phyloP scores from a whole-genome alignment of 495 filamentous ascomycete species.

The Chaetomium fimeti region DNA sequence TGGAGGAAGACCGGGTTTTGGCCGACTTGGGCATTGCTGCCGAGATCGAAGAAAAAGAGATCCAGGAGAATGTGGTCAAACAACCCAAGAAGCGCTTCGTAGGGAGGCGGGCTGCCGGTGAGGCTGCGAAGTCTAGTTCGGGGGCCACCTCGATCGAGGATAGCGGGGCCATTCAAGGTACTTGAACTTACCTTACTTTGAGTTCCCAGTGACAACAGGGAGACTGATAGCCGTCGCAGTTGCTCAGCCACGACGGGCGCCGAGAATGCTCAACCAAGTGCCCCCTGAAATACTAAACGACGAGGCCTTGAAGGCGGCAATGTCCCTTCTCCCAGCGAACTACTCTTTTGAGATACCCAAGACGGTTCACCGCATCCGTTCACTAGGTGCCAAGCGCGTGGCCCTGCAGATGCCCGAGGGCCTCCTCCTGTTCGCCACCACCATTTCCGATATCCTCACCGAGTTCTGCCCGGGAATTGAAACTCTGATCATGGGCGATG shows the following conservation, averaged over 20 bases:
- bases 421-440: conserved; percentile 91
- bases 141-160: conserved; percentile 59
- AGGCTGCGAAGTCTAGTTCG: conserved; percentile 50
- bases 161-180: conserved; percentile 63
- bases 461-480: conserved; percentile 88
- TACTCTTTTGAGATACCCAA: conserved; percentile 99
- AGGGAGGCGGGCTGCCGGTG: conserved; percentile 57
- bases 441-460: conserved; percentile 94
- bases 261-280: conserved; percentile 82
- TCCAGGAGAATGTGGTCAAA: conserved; percentile 39
- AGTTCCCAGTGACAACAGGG: background rate
- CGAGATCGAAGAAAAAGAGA: conserved; percentile 51
- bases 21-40: conserved; percentile 55
- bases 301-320: conserved; percentile 82
- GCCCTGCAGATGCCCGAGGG: conserved; percentile 97
- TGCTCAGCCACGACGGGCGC: conserved; percentile 62
- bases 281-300: conserved; percentile 84
- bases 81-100: conserved; percentile 80
- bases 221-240: conserved; percentile 34
- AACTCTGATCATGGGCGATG: conserved; percentile 98
- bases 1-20: conserved; percentile 55
- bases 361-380: conserved; percentile 90
- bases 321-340: conserved; percentile 82
- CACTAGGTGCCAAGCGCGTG: conserved; percentile 69
- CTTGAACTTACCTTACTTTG: background rate